A percentile compares a stretch with the other conserved stretches of the same genome.
These are phyloP conservation scores for Bondarzewia mesenterica DNA, from an alignment of 1,284 basidiomycete genomes.

Conservation along the genomic window DNA sequence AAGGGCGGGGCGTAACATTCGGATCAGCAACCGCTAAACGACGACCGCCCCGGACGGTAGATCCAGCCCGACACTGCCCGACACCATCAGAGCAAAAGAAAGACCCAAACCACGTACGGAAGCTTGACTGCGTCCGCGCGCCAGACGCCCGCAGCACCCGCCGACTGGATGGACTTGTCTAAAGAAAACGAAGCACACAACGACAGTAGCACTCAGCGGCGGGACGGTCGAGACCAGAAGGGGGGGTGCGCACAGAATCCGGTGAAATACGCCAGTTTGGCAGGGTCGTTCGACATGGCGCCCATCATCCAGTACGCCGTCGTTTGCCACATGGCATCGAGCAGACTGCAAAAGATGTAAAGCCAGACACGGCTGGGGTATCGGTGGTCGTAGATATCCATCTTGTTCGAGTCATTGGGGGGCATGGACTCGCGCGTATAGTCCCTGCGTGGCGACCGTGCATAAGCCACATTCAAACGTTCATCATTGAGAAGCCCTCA, in stretches of 20 bases:
- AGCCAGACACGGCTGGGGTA: slow-evolving; percentile 48
- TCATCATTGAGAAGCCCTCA: slow-evolving; percentile 22
- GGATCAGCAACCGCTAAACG: slow-evolving; percentile 3
- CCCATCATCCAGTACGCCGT: slow-evolving; percentile 51
- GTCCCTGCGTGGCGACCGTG: too few relatives aligned
- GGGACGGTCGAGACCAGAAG: not conserved
- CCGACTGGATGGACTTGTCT: slow-evolving; percentile 39
- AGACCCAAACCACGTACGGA: slow-evolving; percentile 25
- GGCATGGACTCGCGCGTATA: slow-evolving; percentile 51
- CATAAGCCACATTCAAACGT: too few relatives aligned
- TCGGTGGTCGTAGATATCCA: slow-evolving; percentile 44
- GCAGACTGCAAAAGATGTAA: slow-evolving; percentile 47
- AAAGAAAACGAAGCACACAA: not conserved
- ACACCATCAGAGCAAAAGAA: too few relatives aligned
- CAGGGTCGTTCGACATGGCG: slow-evolving; percentile 38
- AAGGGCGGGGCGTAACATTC: too few relatives aligned
- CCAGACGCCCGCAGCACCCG: slow-evolving; percentile 36
- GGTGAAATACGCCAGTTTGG: slow-evolving; percentile 37
- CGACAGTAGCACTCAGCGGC: not conserved
- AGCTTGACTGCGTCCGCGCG: slow-evolving; percentile 31
- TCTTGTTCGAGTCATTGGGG: slow-evolving; percentile 24
- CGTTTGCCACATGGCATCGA: slow-evolving; percentile 56
- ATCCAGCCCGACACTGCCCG: too few relatives aligned
- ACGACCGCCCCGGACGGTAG: too few relatives aligned
- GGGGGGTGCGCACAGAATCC: slow-evolving; percentile 32